Evolutionary conservation across 805 yeast species (phyloP).

Genomic region (Starmera amethionina): DNA sequence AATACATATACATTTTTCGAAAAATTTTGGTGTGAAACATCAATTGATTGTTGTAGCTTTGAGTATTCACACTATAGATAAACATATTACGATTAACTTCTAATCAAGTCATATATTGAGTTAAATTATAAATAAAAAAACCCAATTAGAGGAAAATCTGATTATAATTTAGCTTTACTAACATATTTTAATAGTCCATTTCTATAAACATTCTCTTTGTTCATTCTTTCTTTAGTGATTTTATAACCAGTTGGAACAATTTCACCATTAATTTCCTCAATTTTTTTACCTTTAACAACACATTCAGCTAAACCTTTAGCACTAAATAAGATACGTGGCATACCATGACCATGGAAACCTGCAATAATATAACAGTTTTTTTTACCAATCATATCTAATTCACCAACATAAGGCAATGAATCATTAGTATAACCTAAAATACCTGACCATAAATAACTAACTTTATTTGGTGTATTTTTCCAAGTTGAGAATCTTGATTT

Average conservation of each 20-base stretch:
- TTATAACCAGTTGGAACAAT: slow-evolving; percentile 11
- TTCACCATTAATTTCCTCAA: slow-evolving; percentile 6
- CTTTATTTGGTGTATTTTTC: slow-evolving; percentile 18
- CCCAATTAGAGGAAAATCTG: too few species aligned
- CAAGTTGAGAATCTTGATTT: slow-evolving; percentile 22
- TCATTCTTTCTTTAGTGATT: slow-evolving; percentile 12
- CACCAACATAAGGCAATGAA: slow-evolving; percentile 33
- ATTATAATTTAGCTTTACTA: too few species aligned
- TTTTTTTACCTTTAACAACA: slow-evolving; percentile 5
- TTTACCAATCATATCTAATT: slow-evolving; percentile 18
- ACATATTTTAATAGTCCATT: not conserved
- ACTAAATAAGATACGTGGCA: slow-evolving; percentile 34
- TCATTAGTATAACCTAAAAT: slow-evolving; percentile 37
- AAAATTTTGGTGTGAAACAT: too few species aligned
- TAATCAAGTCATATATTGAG: too few species aligned
- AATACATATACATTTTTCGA: too few species aligned
- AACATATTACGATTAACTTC: too few species aligned
- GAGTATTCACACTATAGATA: too few species aligned
- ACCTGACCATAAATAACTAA: slow-evolving; percentile 32
- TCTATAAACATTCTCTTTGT: slow-evolving; percentile 4
- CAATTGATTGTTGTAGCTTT: too few species aligned
- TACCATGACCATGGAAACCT: slow-evolving; percentile 43
- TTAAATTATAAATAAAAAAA: too few species aligned
- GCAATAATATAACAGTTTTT: slow-evolving; percentile 29
- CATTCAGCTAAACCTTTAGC: slow-evolving; percentile 30